Evolutionary conservation across 129 eudicot species (phyloP).

Genomic region (Escallonia herrerae): DNA sequence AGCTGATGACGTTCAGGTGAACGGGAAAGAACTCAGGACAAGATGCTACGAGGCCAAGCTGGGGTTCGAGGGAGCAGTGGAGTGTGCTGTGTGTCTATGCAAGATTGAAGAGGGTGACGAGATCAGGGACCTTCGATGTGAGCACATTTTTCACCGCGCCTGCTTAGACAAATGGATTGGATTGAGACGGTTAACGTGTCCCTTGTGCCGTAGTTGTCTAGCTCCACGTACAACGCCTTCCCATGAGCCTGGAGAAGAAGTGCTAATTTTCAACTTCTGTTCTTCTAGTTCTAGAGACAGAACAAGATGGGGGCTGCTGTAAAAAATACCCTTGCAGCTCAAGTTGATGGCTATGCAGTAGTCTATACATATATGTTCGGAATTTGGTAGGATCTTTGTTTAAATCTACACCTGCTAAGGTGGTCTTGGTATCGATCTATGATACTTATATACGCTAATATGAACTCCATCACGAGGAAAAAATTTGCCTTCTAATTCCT

Average conservation of each 20-base stretch:
- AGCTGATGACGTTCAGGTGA: background rate
- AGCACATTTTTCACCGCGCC: slow-evolving; percentile 39
- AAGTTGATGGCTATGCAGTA: too few relatives aligned
- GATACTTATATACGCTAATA: too few relatives aligned
- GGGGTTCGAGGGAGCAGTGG: slow-evolving; percentile 5
- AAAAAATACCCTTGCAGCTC: too few relatives aligned
- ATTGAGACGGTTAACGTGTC: slow-evolving; percentile 29
- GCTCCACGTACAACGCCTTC: background rate
- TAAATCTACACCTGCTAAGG: too few relatives aligned
- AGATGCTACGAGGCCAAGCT: background rate
- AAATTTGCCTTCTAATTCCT: too few relatives aligned
- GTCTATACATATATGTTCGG: too few relatives aligned
- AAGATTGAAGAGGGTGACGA: slow-evolving; percentile 31
- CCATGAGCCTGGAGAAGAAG: background rate
- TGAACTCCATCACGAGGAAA: too few relatives aligned
- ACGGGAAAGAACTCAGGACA: background rate
- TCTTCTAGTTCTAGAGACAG: too few relatives aligned
- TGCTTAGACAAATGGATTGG: slow-evolving; percentile 40
- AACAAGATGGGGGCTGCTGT: too few relatives aligned
- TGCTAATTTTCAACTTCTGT: background rate
- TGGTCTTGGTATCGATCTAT: too few relatives aligned
- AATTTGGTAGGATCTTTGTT: too few relatives aligned
- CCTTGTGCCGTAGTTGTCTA: slow-evolving; percentile 26
- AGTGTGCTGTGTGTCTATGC: slow-evolving; percentile 35
- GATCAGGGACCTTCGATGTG: slow-evolving; percentile 29